phyloP scores from a whole-genome alignment of 1,284 basidiomycete genomes.

The Heterobasidion occidentale region DNA sequence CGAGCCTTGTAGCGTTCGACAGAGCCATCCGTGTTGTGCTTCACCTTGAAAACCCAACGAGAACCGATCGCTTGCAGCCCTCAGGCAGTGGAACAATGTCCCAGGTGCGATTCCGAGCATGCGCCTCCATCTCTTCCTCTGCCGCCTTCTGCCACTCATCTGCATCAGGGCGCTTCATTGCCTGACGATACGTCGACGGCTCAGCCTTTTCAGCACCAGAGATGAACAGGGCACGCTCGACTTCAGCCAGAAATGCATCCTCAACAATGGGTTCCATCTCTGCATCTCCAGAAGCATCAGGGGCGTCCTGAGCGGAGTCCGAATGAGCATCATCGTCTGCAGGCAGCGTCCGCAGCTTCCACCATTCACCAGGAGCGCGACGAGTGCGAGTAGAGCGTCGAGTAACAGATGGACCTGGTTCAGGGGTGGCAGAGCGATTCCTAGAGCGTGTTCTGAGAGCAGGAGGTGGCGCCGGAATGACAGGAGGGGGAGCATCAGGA shows the following conservation, averaged over 20 bases:
- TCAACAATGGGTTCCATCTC: background rate
- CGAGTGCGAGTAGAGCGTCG: no score
- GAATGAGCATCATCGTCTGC: no score
- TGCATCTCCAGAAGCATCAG: no score
- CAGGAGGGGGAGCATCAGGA: background rate
- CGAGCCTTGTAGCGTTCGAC: conserved; percentile 19
- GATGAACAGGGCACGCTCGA: no score
- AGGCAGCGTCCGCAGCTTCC: no score
- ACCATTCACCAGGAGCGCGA: no score
- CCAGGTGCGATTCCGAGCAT: conserved; percentile 21
- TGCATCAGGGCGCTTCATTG: background rate
- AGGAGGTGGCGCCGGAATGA: background rate
- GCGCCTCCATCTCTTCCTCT: conserved; percentile 18
- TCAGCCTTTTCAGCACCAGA: background rate
- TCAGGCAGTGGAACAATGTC: conserved; percentile 14
- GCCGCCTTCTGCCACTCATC: background rate
- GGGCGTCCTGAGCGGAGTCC: no score
- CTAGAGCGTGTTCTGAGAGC: background rate
- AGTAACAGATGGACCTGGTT: background rate
- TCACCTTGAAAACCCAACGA: conserved; percentile 25
- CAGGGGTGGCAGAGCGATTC: background rate
- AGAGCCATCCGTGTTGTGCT: conserved; percentile 4
- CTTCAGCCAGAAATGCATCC: background rate
- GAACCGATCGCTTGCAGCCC: conserved; percentile 17
- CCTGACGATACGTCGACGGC: background rate